phyloP scores from a whole-genome alignment of 768 basidiomycete species.

The Agrocybe praecox region DNA sequence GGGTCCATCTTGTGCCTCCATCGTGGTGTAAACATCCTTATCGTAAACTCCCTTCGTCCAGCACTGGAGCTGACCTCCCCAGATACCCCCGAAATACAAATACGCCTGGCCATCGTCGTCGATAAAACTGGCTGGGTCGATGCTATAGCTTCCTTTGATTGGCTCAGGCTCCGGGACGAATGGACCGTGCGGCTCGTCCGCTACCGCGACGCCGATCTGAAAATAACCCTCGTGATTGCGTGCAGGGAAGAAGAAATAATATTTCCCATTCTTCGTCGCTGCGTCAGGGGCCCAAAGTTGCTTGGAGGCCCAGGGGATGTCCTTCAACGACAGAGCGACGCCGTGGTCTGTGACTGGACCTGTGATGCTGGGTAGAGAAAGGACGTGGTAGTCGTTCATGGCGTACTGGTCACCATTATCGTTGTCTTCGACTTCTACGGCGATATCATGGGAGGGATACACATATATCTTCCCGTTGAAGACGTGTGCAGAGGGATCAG shows the following conservation, averaged over 20 bases:
- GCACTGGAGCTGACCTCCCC: slow-evolving; percentile 25
- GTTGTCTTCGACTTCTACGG: slow-evolving; percentile 21
- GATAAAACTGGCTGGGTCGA: slow-evolving; percentile 25
- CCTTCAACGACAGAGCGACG: slow-evolving; percentile 16
- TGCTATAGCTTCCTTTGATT: slow-evolving; percentile 21
- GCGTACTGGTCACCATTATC: slow-evolving; percentile 26
- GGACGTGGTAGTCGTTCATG: slow-evolving; percentile 24
- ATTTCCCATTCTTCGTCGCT: slow-evolving; percentile 23
- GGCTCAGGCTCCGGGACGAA: slow-evolving; percentile 21
- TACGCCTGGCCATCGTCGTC: slow-evolving; percentile 23
- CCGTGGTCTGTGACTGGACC: slow-evolving; percentile 22
- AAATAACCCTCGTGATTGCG: slow-evolving; percentile 21
- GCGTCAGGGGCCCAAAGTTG: slow-evolving; percentile 26
- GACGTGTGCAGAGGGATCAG: slow-evolving; percentile 24
- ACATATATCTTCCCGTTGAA: slow-evolving; percentile 22
- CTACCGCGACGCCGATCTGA: slow-evolving; percentile 23
- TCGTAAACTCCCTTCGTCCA: slow-evolving; percentile 15
- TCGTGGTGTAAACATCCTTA: slow-evolving; percentile 8
- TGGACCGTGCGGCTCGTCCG: slow-evolving; percentile 17
- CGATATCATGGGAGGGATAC: slow-evolving; percentile 24
- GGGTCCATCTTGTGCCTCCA: slow-evolving; percentile 13
- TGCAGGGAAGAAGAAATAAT: slow-evolving; percentile 24
- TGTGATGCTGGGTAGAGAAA: slow-evolving; percentile 18
- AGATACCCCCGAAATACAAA: slow-evolving; percentile 22
- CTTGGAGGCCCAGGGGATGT: slow-evolving; percentile 23